Conservation (phyloP, 805 yeast species). For the Myxozyma sirexii region DNA sequence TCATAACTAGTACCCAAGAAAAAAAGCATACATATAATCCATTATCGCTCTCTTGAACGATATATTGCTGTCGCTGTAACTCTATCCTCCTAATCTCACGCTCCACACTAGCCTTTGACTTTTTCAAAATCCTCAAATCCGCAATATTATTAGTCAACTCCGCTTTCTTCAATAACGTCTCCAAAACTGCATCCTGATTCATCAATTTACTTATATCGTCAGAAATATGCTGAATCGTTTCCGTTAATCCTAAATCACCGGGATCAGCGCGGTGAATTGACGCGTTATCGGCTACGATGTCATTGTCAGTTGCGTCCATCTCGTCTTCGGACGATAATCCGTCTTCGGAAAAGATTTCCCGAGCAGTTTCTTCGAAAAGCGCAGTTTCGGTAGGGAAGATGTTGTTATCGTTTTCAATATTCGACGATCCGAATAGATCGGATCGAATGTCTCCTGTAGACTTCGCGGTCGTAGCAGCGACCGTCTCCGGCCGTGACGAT, state of each 20-base stretch:
- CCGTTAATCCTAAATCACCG: slow-evolving; percentile 58
- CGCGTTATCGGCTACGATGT: slow-evolving; percentile 36
- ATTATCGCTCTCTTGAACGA: slow-evolving; percentile 80
- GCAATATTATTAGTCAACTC: slow-evolving; percentile 76
- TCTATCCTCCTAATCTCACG: slow-evolving; percentile 76
- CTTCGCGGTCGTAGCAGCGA: slow-evolving; percentile 1
- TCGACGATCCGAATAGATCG: slow-evolving; percentile 31
- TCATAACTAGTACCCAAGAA: neutral
- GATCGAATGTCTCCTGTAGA: slow-evolving; percentile 9
- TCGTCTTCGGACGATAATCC: slow-evolving; percentile 36
- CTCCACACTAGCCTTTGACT: slow-evolving; percentile 66
- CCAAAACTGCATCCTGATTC: slow-evolving; percentile 65
- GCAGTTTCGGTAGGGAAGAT: slow-evolving; percentile 31
- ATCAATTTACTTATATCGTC: slow-evolving; percentile 67
- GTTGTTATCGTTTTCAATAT: slow-evolving; percentile 15
- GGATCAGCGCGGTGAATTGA: slow-evolving; percentile 64
- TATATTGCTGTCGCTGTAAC: slow-evolving; percentile 73
- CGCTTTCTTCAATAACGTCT: slow-evolving; percentile 74
- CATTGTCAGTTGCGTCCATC: slow-evolving; percentile 38
- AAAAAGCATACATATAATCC: slow-evolving; percentile 67
- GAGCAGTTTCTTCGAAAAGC: slow-evolving; percentile 33
- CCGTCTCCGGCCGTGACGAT: slow-evolving; percentile 4
- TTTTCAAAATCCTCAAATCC: slow-evolving; percentile 67
- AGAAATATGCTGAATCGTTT: slow-evolving; percentile 40
- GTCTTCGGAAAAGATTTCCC: slow-evolving; percentile 35